phyloP scores from a whole-genome alignment of 805 yeast species.

The Teunomyces stri region DNA sequence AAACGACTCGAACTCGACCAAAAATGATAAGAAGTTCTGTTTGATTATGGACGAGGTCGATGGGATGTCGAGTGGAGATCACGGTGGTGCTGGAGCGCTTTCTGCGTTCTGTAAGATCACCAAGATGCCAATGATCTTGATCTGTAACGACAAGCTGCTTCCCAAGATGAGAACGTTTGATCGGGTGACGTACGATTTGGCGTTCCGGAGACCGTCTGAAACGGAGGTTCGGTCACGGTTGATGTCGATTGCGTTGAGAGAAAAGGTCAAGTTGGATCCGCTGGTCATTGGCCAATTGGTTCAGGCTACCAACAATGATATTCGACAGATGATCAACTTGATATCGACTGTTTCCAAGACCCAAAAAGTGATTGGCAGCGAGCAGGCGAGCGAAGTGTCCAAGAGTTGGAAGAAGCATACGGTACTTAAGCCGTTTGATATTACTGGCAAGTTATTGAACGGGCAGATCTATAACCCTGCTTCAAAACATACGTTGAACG shows the following conservation, averaged over 20 bases:
- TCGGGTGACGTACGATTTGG: constrained; percentile 70
- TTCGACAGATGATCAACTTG: constrained; percentile 88
- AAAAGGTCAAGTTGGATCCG: constrained; percentile 76
- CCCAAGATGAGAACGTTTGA: constrained; percentile 98
- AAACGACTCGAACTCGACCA: constrained; percentile 17
- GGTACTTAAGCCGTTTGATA: constrained; percentile 90
- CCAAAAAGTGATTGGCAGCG: constrained; percentile 57
- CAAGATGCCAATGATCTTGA: constrained; percentile 83
- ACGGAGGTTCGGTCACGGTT: constrained; percentile 76
- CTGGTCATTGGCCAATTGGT: constrained; percentile 80
- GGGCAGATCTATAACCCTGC: constrained; percentile 57
- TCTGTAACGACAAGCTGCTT: constrained; percentile 87
- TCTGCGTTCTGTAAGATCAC: constrained; percentile 85
- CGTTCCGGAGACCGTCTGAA: constrained; percentile 87
- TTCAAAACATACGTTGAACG: constrained; percentile 61
- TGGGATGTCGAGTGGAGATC: constrained; percentile 98
- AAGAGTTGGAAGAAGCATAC: constrained; percentile 85
- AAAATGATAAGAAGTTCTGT: constrained; percentile 60
- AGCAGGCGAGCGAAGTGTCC: constrained; percentile 61
- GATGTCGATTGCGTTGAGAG: constrained; percentile 87
- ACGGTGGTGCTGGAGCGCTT: constrained; percentile 96
- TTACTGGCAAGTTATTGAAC: constrained; percentile 61
- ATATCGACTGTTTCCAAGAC: constrained; percentile 82
- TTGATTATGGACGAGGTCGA: constrained; percentile 98
- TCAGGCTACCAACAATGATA: constrained; percentile 82